A percentile compares a stretch with the other conserved stretches of the same genome.
Evolutionary conservation across 371 early-diverging fungal genomes (phyloP).

Genomic region (Saksenaea vasiformis): DNA sequence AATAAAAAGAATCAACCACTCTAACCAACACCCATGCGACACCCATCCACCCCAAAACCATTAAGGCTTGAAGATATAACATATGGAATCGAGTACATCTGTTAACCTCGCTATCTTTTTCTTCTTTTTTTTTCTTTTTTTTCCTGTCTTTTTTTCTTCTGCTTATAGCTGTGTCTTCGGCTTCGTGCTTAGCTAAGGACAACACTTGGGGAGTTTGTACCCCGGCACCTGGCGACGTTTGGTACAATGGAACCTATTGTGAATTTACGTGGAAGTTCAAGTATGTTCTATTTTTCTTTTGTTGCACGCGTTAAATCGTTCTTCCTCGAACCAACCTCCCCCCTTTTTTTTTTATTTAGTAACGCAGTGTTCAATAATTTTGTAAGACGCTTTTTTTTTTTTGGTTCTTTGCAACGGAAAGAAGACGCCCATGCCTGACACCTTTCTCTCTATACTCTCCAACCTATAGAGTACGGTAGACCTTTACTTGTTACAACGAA

Average conservation of each 20-base stretch:
- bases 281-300: slow-evolving; percentile 13
- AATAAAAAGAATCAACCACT: not conserved
- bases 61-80: not conserved
- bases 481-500: slow-evolving; percentile 6
- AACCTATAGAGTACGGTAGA: not conserved
- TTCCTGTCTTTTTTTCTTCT: not conserved
- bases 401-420: too few relatives aligned
- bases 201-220: slow-evolving; percentile 17
- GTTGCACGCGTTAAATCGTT: not conserved
- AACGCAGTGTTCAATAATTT: slow-evolving; percentile 7
- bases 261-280: slow-evolving; percentile 27
- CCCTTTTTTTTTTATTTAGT: slow-evolving; percentile 9
- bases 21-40: not conserved
- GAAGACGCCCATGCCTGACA: not conserved
- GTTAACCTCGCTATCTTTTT: not conserved
- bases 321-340: not conserved
- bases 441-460: too few relatives aligned
- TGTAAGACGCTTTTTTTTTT: slow-evolving; percentile 2
- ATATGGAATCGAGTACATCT: not conserved
- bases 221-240: slow-evolving; percentile 16
- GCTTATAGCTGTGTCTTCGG: slow-evolving; percentile 6
- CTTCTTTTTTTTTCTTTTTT: not conserved
- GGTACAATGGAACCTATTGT: slow-evolving; percentile 23
- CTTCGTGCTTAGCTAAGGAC: slow-evolving; percentile 5
- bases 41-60: not conserved